These are phyloP conservation scores for Ophiosphaerella korrae DNA, from an alignment of 2,329 filamentous ascomycete genomes.

Conservation along the genomic window DNA sequence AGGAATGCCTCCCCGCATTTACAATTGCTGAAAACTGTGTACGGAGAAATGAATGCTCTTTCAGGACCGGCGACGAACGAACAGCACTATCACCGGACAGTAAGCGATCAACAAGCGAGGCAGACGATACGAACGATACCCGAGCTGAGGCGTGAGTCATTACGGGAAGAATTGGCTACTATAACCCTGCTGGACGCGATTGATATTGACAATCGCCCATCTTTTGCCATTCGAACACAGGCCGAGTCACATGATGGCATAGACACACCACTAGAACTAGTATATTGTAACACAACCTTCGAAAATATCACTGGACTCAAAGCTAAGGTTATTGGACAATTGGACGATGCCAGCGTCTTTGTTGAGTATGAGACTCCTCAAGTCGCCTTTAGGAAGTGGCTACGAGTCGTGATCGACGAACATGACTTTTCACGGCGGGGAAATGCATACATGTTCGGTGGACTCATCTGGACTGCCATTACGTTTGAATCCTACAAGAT, in stretches of 20 bases:
- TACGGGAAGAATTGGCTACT: conserved; percentile 10
- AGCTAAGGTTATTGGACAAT: conserved; percentile 20
- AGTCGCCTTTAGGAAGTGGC: conserved; percentile 35
- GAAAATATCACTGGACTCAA: conserved; percentile 19
- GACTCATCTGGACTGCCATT: conserved; percentile 34
- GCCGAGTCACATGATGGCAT: conserved; percentile 6
- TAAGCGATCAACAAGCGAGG: conserved; percentile 8
- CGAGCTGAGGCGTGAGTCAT: conserved; percentile 6
- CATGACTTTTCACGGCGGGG: conserved; percentile 13
- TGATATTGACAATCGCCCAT: conserved; percentile 29
- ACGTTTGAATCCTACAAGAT: conserved; percentile 28
- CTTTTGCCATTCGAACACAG: conserved; percentile 26
- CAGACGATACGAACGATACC: conserved; percentile 11
- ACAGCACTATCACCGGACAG: conserved; percentile 10
- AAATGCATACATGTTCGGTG: conserved; percentile 30
- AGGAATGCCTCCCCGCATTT: not conserved
- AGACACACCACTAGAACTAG: conserved; percentile 15
- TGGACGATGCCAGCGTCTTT: conserved; percentile 18
- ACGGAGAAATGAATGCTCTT: not conserved
- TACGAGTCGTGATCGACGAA: conserved; percentile 16
- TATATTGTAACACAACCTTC: conserved; percentile 36
- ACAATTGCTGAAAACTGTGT: not conserved
- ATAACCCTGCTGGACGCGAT: conserved; percentile 27
- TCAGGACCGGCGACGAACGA: not conserved
- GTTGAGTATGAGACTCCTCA: conserved; percentile 19